Evolutionary conservation across 2,329 filamentous ascomycete genomes (phyloP), one percentile per base, ranked within the genome.

Genomic region (Aspergillaceae sp.): DNA sequence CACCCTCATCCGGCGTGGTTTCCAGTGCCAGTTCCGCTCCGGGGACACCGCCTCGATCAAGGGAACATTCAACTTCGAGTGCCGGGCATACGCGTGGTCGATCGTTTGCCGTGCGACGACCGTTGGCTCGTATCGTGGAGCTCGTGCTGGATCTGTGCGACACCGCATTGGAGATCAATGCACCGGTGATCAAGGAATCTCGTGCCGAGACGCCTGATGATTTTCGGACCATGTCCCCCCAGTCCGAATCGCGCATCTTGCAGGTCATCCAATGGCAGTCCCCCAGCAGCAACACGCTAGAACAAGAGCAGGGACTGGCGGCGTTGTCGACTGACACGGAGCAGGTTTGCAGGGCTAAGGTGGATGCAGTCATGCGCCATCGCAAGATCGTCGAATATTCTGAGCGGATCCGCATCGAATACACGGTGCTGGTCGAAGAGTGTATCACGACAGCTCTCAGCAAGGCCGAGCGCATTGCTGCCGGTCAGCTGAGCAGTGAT

Each of bases 241-340:
- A 96, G 61, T 98, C 94, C 0, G 92, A 98, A 63, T 92, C 87
- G 38, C 83, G 91, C 30, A 94, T 97, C 56, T 86, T 87, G 1
- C 92, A 98, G 65, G 90, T 98, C 4, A 67, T 94, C 55, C 89
- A 96, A 63, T 98, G 94, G 92, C 89, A 95, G 60, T 95, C 91
- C 4, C 92, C 92, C 0, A 90, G 87, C 57, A 86, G 84, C 42
- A 91, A 91, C 59, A 92, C 89, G 0, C 70, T 95, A 10, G 92
- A 98, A 51, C 89, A 96, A 63, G 91, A 97, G 62, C 87, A 94
- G 60, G 92, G 92, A 0, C 73, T 98, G 27, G 84, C 88, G 34
- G 67, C 89, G 28, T 72, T 98, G n/a, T 95, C 89, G 62, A 79
- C 86, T 9, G 92, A 98, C 61, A 97, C 90, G 0, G 88, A 92